Conservation (phyloP, 768 basidiomycete species). For the Cystofilobasidium macerans region DNA sequence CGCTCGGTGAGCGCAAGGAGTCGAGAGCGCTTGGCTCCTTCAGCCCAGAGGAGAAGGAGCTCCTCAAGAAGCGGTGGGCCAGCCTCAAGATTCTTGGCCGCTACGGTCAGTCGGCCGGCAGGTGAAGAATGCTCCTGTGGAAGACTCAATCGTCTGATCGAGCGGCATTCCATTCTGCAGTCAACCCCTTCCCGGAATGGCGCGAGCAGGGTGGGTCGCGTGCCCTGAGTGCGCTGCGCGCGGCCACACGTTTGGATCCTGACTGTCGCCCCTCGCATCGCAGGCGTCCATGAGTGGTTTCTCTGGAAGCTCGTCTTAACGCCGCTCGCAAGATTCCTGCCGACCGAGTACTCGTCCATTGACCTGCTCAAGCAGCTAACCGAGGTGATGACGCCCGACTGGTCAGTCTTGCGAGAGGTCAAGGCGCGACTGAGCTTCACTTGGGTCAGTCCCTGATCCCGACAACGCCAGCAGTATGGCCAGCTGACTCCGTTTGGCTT, state of each 20-base stretch:
- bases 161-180: conserved; percentile 5
- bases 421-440: conserved; percentile 3
- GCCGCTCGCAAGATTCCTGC: conserved; percentile 5
- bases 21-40: background rate
- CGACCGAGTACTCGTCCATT: conserved; percentile 13
- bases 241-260: too few relatives aligned
- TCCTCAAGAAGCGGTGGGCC: conserved; percentile 32
- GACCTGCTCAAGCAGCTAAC: conserved; percentile 16
- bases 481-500: conserved; percentile 26
- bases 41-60: conserved; percentile 30
- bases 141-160: conserved; percentile 33
- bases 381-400: conserved; percentile 12
- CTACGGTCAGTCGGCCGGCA: conserved; percentile 26
- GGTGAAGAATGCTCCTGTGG: conserved; percentile 34
- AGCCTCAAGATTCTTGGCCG: conserved; percentile 33
- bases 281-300: conserved; percentile 18
- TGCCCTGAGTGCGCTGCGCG: too few relatives aligned
- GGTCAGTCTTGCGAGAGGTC: conserved; percentile 2
- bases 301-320: conserved; percentile 15
- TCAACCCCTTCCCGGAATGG: conserved; percentile 25
- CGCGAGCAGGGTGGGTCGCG: conserved; percentile 19
- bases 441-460: conserved; percentile 26
- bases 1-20: background rate
- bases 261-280: too few relatives aligned
- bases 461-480: conserved; percentile 27